Base-by-base conservation (phyloP, 225 moss, liverwort and hornwort genomes). In the Thuidium tamariscinum region DNA sequence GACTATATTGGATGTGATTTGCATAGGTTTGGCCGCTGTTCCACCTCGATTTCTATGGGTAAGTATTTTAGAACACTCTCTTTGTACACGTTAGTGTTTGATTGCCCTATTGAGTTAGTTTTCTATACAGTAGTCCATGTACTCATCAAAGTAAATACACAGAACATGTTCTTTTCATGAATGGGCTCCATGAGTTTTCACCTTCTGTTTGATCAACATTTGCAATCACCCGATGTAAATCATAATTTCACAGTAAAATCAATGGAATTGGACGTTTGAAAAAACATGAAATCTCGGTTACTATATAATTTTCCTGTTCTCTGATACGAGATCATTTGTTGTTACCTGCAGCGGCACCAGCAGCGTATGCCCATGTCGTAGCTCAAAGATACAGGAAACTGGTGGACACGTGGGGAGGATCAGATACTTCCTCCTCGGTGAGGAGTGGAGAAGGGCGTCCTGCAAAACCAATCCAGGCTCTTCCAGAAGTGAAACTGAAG, bases 331-430 rank as follows among this genome's bases (percentile, higher is more conserved):
- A 17, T 11, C 1, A 73, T 39, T 30, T 56, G 21, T 90, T 65
- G 63, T 37, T n/a, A 11, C 29, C 34, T 93, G 83, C 95, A 98
- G 97, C 91, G 79, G 95, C 96, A 29, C 95, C 96, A 19, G 98
- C 96, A 34, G 95, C 96, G 42, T 98, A 98, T 88, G 98, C 98
- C 2, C 98, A 98, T 55, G 89, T 98, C 39, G 95, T 96, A 32
- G 96, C 98, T 4, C 90, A 90, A 16, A 90, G 95, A 54, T 96
- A 95, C 81, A 90, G 98, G 37, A 96, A 96, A 60, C 73, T 95
- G 84, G 92, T 95, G 15, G 91, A 91, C 62, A 87, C 88, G 6
- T 88, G 89, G 49, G 93, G 93, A 65, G 97, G 95, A 52, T 97
- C 95, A 1, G 97, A 97, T 21, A 74, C 95, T 1, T 89, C 90